Base-by-base conservation (phyloP, 2,329 filamentous ascomycete genomes). In the Sordariomycetes sp. region DNA sequence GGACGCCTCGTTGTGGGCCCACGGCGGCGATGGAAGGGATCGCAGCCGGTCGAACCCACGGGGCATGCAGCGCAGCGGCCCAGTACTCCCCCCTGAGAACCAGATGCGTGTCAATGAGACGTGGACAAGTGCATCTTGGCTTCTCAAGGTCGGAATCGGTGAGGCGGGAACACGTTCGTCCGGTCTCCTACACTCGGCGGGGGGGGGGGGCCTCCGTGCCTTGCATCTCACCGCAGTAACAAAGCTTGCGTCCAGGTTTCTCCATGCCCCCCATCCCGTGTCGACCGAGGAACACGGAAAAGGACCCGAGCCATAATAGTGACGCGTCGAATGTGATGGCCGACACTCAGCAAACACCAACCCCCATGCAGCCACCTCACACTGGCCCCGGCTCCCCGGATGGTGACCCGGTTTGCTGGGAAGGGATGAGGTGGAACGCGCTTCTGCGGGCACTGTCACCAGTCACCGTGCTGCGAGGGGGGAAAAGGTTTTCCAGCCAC, bases 331-430 rank as follows among this genome's bases (percentile, higher is more conserved):
- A n/a, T 46, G n/a, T 14, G 40, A 8, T n/a, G n/a, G n/a, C 16
- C 12, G 18, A 46, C 16, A 2, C 40, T 14, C 16, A 22, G 46
- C 46, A 50, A 50, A 24, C 46, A 48, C 2, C 46, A 11, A 50
- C 2, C 3, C 20, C 46, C 8, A 50, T 24, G 46, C 46, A 22
- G 8, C 46, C n/a, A 34, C 55, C 8, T 32, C 28, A 32, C 28
- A 8, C 28, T 32, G 8, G 28, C 28, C 43, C 40, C 25, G 40
- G 40, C 54, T 50, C 25, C 16, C 55, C 55, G 55, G 55, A 57
- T 28, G 50, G 18, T 8, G 55, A 57, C 40, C 55, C 55, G 55
- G 55, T 57, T 57, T 57, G 55, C 55, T 57, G 55, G 55, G 28
- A 57, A 34, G 54, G 10, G 24, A 20, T 24, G 18, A 43, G 37